Percentiles rank a stretch among this genome's conserved stretches.
Conservation (phyloP, 805 yeast species). For the Jamesozyma spencerorum region DNA sequence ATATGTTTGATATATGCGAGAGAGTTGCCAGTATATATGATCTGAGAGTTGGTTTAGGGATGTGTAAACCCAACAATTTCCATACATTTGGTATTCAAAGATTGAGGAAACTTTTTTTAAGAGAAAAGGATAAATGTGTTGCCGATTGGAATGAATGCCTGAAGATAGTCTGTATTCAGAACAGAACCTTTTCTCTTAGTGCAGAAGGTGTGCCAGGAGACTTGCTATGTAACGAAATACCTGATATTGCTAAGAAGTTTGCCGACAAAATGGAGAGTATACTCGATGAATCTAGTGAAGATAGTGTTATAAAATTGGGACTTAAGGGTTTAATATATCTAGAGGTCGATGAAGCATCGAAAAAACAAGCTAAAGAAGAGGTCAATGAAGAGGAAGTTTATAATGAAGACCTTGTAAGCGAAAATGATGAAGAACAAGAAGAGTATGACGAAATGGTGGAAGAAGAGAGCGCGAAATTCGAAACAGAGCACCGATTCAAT, state of each 20-base stretch:
- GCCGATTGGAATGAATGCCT: constrained; percentile 23
- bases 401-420: neutral
- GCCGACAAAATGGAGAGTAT: constrained; percentile 14
- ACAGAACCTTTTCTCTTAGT: constrained; percentile 12
- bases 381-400: constrained; percentile 1
- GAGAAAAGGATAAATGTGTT: constrained; percentile 16
- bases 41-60: constrained; percentile 25
- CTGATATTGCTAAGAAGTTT: constrained; percentile 12
- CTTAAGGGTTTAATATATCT: constrained; percentile 18
- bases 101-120: constrained; percentile 11
- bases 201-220: constrained; percentile 21
- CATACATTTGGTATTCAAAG: constrained; percentile 15
- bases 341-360: constrained; percentile 12
- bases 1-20: constrained; percentile 24
- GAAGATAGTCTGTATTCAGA: constrained; percentile 15
- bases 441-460: neutral
- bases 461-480: neutral
- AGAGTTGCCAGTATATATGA: constrained; percentile 16
- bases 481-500: too few relatives aligned
- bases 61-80: constrained; percentile 8
- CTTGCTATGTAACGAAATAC: constrained; percentile 11
- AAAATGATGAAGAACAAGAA: neutral
- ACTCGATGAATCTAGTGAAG: constrained; percentile 12
- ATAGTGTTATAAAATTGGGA: constrained; percentile 17
- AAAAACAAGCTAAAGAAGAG: constrained; percentile 4